phyloP scores from a whole-genome alignment of 1,284 basidiomycete species.

The Moniliella sp. region DNA sequence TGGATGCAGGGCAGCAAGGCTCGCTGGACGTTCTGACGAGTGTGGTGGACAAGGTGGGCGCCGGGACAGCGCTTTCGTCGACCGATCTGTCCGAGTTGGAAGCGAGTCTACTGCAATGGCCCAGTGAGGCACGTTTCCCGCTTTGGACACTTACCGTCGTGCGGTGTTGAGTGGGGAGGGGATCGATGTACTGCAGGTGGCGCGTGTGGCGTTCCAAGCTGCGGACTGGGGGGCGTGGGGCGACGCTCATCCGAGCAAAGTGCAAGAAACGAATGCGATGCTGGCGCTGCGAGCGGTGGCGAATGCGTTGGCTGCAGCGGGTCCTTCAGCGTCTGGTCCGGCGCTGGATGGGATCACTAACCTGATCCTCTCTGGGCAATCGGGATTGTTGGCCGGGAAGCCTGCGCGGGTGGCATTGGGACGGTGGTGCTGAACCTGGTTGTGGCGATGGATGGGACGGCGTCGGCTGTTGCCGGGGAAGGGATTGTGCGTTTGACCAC shows the following conservation, averaged over 20 bases:
- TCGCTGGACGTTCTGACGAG: neutral
- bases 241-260: constrained; percentile 38
- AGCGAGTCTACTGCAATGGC: constrained; percentile 55
- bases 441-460: no score
- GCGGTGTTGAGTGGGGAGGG: constrained; percentile 44
- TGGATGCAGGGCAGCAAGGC: neutral
- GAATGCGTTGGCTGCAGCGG: constrained; percentile 45
- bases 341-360: no score
- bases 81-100: constrained; percentile 9
- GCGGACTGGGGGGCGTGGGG: constrained; percentile 48
- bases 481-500: no score
- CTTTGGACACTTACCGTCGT: constrained; percentile 70
- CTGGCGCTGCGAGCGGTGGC: constrained; percentile 61
- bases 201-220: constrained; percentile 46
- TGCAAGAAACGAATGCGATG: constrained; percentile 61
- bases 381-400: no score
- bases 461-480: no score
- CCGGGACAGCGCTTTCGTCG: neutral
- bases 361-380: no score
- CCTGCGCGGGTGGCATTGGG: no score
- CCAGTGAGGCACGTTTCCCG: constrained; percentile 57
- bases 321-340: no score
- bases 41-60: neutral
- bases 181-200: constrained; percentile 41
- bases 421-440: no score